These are phyloP conservation scores for Pulveroboletus sp. DNA, from an alignment of 768 basidiomycete species.

Conservation along the genomic window DNA sequence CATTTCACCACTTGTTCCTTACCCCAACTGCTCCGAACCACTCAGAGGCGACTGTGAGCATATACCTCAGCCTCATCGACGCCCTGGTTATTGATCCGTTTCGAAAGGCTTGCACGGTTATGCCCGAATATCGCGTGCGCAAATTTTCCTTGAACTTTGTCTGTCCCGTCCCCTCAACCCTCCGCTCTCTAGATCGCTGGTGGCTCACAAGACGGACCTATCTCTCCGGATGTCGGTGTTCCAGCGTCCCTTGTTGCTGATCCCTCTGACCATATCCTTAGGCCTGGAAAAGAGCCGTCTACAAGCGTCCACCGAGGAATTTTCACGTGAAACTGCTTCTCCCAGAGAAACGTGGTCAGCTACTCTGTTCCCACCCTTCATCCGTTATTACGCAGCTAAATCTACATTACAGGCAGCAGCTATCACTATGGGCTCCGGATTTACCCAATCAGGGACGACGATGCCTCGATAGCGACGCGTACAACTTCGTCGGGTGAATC, in stretches of 20 bases:
- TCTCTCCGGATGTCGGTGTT: constrained; percentile 26
- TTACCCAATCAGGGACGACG: constrained; percentile 38
- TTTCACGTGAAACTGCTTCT: constrained; percentile 59
- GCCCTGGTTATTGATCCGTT: constrained; percentile 5
- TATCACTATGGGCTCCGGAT: constrained; percentile 64
- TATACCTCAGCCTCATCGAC: background rate
- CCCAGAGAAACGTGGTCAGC: constrained; percentile 54
- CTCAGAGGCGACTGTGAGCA: constrained; percentile 1
- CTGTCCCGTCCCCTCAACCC: background rate
- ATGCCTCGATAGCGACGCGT: constrained; percentile 23
- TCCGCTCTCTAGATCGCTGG: constrained; percentile 4
- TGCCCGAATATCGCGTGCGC: constrained; percentile 15
- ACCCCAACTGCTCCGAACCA: background rate
- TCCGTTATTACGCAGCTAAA: constrained; percentile 1
- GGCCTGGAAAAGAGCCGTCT: constrained; percentile 60
- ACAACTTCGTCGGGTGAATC: constrained; percentile 36
- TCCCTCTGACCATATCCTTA: constrained; percentile 22
- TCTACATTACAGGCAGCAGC: constrained; percentile 39
- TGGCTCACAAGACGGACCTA: constrained; percentile 7
- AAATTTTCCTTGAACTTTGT: background rate
- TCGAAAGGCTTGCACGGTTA: constrained; percentile 1
- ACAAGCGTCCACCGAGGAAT: constrained; percentile 51
- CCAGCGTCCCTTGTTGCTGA: background rate
- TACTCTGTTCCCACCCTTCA: constrained; percentile 3
- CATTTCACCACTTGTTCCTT: background rate